These are phyloP conservation scores for Artemisia tridentata DNA, from an alignment of 129 eudicot genomes.

Conservation along the genomic window DNA sequence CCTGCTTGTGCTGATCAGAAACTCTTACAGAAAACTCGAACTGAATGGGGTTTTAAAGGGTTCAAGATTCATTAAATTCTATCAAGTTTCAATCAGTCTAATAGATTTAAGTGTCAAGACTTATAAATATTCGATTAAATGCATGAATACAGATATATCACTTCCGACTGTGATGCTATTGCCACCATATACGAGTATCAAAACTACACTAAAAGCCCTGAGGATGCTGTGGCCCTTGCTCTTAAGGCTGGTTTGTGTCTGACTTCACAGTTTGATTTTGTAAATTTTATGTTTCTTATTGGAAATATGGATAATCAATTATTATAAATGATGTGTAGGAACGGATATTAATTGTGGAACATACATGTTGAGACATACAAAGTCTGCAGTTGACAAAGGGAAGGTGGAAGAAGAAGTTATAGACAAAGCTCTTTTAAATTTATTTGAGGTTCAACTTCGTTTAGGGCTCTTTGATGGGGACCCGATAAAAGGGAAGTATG, in stretches of 20 bases:
- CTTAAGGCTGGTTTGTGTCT: constrained; percentile 74
- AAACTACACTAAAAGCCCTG: constrained; percentile 62
- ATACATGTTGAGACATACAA: constrained; percentile 62
- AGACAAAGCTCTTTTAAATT: constrained; percentile 71
- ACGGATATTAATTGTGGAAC: constrained; percentile 93
- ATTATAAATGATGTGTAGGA: constrained; percentile 43
- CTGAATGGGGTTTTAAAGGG: constrained; percentile 91
- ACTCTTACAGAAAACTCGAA: constrained; percentile 78
- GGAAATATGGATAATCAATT: constrained; percentile 1
- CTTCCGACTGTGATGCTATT: constrained; percentile 98
- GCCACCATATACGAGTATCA: constrained; percentile 94
- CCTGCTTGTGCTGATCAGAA: constrained; percentile 76
- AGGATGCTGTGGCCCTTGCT: constrained; percentile 95
- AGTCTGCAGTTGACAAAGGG: constrained; percentile 63
- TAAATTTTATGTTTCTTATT: not conserved
- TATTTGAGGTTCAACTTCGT: constrained; percentile 70
- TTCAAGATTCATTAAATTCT: constrained; percentile 32
- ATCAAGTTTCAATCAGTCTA: constrained; percentile 10
- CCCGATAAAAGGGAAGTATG: constrained; percentile 49
- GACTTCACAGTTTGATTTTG: constrained; percentile 2
- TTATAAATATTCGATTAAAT: constrained; percentile 25
- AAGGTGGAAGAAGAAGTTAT: constrained; percentile 67
- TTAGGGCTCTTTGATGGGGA: constrained; percentile 80
- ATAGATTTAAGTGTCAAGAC: constrained; percentile 13
- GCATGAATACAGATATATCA: constrained; percentile 58